Evolutionary conservation across 257 asterid species (phyloP), one percentile per base, ranked within the genome.

Genomic region (Solanum stenotomum): DNA sequence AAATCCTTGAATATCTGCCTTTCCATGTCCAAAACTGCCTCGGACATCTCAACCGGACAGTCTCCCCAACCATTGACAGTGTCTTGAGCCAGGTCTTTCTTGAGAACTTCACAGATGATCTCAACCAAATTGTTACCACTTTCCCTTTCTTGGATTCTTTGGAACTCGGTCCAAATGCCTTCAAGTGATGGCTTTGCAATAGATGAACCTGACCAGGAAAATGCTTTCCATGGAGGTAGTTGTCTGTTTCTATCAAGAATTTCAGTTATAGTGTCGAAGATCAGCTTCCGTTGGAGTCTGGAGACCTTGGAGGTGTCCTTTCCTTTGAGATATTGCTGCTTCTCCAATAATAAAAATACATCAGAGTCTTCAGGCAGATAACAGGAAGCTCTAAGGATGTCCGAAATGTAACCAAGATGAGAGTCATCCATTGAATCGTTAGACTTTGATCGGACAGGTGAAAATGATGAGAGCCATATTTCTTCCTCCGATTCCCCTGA

Each of bases 1-100:
- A 97, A 85, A 88, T 97, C 99, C 94, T 94, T 95, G 91, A 93
- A 97, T 85, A 97, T 89, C 84, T 93, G 93, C 87, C 99, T 92
- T 85, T 97, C 99, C 75, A 97, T 91, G 92, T 97, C 98, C 92
- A 97, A 76, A 13, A 95, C 91, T 0, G 91, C 90, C 91, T 94
- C 96, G 10, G 98, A 94, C 93, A 90, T 87, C 94, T 96, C 99
- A 46, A 92, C 87, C 4, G 93, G 96, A 89, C 91, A 92, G 52
- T 96, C 98, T 38, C 89, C 96, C 99, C 99, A 97, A 7, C 98
- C 98, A 52, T 67, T 91, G 18, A 88, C 37, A 12, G 87, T 90
- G 23, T 95, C 99, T 25, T 90, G 88, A 2, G 93, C 96, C 18
- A 97, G 89, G 90, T 97, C 99, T 88, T 92, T 96, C 93, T 89